Evolutionary conservation across 208 protist genomes (phyloP).

Genomic region (Crithidia bombi): DNA sequence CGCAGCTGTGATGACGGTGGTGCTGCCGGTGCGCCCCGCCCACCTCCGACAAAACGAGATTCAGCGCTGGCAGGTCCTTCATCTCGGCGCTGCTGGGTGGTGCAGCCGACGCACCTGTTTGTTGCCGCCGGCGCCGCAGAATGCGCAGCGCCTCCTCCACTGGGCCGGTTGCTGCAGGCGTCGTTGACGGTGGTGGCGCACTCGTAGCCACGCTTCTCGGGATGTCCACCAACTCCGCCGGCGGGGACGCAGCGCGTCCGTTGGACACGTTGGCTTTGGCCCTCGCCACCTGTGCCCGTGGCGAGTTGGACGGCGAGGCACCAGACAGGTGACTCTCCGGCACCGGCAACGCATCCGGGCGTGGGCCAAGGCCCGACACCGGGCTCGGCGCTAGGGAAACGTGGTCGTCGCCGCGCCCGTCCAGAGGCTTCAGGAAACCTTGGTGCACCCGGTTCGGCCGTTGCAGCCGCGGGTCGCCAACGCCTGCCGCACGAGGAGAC

Average conservation of each 20-base stretch:
- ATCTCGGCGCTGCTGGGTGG: constrained; percentile 1
- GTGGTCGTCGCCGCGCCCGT: constrained; percentile 15
- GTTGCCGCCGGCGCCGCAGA: constrained; percentile 19
- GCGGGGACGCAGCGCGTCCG: constrained; percentile 3
- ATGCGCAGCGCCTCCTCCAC: constrained; percentile 25
- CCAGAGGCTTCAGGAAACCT: constrained; percentile 31
- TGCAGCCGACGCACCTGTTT: constrained; percentile 1
- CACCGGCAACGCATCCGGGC: not conserved
- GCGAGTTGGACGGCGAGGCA: constrained; percentile 8
- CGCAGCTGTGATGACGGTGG: constrained; percentile 13
- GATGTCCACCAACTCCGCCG: constrained; percentile 18
- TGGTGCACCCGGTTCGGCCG: constrained; percentile 28
- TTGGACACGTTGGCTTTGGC: not conserved
- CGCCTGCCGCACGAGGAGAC: constrained; percentile 7
- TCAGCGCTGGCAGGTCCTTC: constrained; percentile 27
- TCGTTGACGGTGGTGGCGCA: not conserved
- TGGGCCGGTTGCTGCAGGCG: not conserved
- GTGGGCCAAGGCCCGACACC: constrained; percentile 12
- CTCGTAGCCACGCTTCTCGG: constrained; percentile 3
- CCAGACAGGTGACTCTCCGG: not conserved
- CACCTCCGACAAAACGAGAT: constrained; percentile 12
- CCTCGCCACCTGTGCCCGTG: not conserved
- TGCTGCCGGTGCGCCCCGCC: constrained; percentile 19
- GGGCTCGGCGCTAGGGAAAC: constrained; percentile 12
- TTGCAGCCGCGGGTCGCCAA: constrained; percentile 15